Conservation (phyloP, 2,329 filamentous ascomycete genomes). For the Leptosphaerulina australis region DNA sequence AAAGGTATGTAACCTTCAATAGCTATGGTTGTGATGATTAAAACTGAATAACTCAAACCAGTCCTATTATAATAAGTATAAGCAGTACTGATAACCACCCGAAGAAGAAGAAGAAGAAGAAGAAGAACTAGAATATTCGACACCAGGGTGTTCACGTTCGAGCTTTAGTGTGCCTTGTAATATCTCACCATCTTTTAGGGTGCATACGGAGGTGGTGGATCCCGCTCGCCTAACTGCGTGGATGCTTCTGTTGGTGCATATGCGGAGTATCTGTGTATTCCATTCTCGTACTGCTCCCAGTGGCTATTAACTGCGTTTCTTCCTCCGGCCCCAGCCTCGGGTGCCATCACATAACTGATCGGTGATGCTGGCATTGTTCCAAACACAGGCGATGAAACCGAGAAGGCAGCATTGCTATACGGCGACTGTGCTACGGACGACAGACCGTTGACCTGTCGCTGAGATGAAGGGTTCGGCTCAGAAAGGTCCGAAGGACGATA, state of each 20-base stretch:
- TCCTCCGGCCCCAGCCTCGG: constrained; percentile 1
- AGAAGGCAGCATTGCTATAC: constrained; percentile 38
- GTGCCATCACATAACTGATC: constrained; percentile 22
- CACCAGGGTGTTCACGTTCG: neutral
- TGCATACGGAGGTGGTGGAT: constrained; percentile 29
- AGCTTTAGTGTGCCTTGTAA: neutral
- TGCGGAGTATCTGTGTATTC: neutral
- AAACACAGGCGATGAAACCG: constrained; percentile 37
- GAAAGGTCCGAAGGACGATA: constrained; percentile 26
- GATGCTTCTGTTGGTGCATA: constrained; percentile 30
- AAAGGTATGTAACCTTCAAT: too few species aligned
- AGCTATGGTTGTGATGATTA: too few species aligned
- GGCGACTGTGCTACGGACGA: constrained; percentile 26
- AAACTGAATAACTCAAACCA: neutral
- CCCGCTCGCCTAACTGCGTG: constrained; percentile 31
- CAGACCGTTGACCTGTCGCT: constrained; percentile 14
- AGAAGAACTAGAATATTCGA: neutral
- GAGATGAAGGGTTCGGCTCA: constrained; percentile 21
- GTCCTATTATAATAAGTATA: neutral
- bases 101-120: neutral
- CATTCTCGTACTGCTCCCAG: constrained; percentile 35
- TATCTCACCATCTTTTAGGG: neutral
- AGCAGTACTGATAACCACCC: too few species aligned
- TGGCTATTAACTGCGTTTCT: constrained; percentile 34
- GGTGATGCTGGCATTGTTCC: constrained; percentile 30